A percentile compares a stretch with the other conserved stretches of the same genome.
Evolutionary conservation across 2,329 filamentous ascomycete genomes (phyloP).

Genomic region (Bipolaris zeicola): DNA sequence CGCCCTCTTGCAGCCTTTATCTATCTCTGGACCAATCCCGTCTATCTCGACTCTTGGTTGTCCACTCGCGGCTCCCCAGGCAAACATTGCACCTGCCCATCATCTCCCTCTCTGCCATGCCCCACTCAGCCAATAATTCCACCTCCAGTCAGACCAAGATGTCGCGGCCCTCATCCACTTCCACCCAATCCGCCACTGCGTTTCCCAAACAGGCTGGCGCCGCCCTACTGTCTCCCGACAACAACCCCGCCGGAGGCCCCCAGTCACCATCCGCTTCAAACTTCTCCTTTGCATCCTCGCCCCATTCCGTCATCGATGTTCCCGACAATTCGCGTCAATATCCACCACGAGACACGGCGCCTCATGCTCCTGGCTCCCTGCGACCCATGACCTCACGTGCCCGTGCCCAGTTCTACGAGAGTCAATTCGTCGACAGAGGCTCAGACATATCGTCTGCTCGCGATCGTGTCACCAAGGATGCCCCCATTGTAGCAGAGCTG

Average conservation of each 20-base stretch:
- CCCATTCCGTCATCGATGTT: conserved; percentile 34
- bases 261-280: conserved; percentile 45
- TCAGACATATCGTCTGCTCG: conserved; percentile 42
- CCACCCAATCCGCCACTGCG: conserved; percentile 38
- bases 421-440: conserved; percentile 48
- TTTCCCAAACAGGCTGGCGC: conserved; percentile 46
- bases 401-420: conserved; percentile 47
- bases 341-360: conserved; percentile 26
- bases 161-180: conserved; percentile 46
- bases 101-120: conserved; percentile 31
- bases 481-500: conserved; percentile 55
- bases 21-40: conserved; percentile 36
- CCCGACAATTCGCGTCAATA: conserved; percentile 22
- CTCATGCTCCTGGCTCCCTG: conserved; percentile 24
- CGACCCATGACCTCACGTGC: conserved; percentile 24
- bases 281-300: conserved; percentile 46
- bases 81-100: conserved; percentile 19
- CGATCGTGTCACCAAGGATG: conserved; percentile 52
- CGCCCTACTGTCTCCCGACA: conserved; percentile 36
- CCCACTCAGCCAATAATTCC: conserved; percentile 44
- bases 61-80: conserved; percentile 34
- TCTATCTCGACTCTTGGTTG: conserved; percentile 28
- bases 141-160: conserved; percentile 41
- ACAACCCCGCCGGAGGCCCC: conserved; percentile 25
- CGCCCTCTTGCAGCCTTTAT: conserved; percentile 23